Evolutionary conservation across 2,329 filamentous ascomycete genomes (phyloP).

Genomic region (Pseudonectria buxi): DNA sequence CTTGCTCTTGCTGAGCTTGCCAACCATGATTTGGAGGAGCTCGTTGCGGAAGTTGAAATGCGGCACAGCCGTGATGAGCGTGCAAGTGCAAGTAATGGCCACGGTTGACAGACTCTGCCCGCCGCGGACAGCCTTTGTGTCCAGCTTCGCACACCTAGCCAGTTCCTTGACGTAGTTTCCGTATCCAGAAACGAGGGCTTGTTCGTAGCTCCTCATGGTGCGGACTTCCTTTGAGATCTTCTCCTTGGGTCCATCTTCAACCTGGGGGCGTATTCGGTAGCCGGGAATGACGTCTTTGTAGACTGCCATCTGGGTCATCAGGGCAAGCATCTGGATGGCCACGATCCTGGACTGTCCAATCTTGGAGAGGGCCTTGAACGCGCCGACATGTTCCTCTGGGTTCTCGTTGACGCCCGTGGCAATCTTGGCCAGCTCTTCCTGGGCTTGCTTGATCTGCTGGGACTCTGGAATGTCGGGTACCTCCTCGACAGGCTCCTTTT

Average conservation of each 20-base stretch:
- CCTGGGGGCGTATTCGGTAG: constrained; percentile 81
- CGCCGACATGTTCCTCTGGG: constrained; percentile 79
- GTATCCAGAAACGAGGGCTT: constrained; percentile 78
- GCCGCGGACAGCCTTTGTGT: constrained; percentile 31
- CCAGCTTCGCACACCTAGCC: constrained; percentile 56
- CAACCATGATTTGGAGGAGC: constrained; percentile 77
- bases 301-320: constrained; percentile 80
- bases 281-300: constrained; percentile 97
- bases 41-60: constrained; percentile 97
- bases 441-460: constrained; percentile 77
- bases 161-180: constrained; percentile 77
- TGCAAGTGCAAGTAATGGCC: constrained; percentile 80
- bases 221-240: constrained; percentile 91
- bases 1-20: constrained; percentile 67
- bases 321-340: constrained; percentile 75
- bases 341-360: constrained; percentile 63
- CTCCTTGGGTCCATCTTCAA: constrained; percentile 65
- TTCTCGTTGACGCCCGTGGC: constrained; percentile 80
- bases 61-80: constrained; percentile 70
- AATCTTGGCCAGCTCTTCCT: constrained; percentile 85
- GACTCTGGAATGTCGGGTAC: constrained; percentile 63
- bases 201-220: constrained; percentile 76
- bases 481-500: constrained; percentile 42
- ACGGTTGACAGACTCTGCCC: constrained; percentile 57
- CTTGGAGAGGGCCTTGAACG: constrained; percentile 70